Percentiles rank a stretch among this genome's conserved stretches.
Conservation (phyloP, 768 basidiomycete genomes). For the Trametes punicea region DNA sequence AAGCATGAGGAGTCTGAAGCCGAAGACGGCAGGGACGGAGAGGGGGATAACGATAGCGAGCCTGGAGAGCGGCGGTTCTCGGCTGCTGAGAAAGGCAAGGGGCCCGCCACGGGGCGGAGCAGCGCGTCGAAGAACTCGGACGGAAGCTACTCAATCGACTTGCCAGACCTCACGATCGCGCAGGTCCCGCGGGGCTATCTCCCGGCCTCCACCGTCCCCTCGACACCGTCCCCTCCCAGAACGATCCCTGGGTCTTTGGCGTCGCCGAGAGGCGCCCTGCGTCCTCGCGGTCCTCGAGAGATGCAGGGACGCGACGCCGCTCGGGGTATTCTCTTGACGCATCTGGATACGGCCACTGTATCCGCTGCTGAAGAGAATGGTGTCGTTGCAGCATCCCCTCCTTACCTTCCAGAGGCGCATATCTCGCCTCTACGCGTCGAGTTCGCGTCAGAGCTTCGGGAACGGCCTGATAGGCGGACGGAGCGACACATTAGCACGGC, state of each 20-base stretch:
- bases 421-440: constrained; percentile 28
- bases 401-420: constrained; percentile 14
- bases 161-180: constrained; percentile 24
- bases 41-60: constrained; percentile 3
- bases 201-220: constrained; percentile 18
- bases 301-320: constrained; percentile 25
- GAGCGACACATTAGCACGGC: constrained; percentile 21
- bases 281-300: constrained; percentile 27
- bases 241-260: constrained; percentile 2
- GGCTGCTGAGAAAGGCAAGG: constrained; percentile 18
- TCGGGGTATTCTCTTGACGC: constrained; percentile 25
- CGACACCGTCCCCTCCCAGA: constrained; percentile 18
- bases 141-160: constrained; percentile 29
- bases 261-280: constrained; percentile 19
- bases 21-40: constrained; percentile 18
- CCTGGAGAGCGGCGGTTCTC: constrained; percentile 7
- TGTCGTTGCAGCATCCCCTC: background rate
- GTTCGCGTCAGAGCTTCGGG: constrained; percentile 23
- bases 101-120: constrained; percentile 15
- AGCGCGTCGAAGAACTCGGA: constrained; percentile 31
- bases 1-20: constrained; percentile 19
- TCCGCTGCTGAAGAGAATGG: constrained; percentile 12
- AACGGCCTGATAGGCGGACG: constrained; percentile 11
- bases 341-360: constrained; percentile 9
- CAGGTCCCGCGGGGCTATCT: constrained; percentile 20